Percentiles rank a stretch among this genome's conserved stretches.
These are phyloP conservation scores for Chamaecrista fasciculata DNA, from an alignment of 306 rosid species.

Conservation along the genomic window DNA sequence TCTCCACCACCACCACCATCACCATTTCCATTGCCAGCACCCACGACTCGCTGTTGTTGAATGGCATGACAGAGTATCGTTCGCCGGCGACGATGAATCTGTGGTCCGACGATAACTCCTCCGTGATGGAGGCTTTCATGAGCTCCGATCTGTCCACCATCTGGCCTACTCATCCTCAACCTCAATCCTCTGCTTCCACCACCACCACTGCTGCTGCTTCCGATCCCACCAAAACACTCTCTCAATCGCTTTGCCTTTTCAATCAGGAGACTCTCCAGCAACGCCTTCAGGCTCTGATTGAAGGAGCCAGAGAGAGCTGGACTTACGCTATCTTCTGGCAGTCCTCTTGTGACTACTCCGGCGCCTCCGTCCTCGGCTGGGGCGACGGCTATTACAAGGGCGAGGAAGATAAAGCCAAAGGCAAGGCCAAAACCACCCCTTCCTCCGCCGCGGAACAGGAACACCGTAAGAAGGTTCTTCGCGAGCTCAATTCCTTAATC, in stretches of 20 bases:
- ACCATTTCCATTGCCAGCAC: not conserved
- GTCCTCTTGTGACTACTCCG: slow-evolving; percentile 60
- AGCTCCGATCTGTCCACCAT: slow-evolving; percentile 71
- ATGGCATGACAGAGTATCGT: slow-evolving; percentile 55
- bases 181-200: slow-evolving; percentile 55
- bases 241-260: slow-evolving; percentile 37
- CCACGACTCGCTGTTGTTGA: not conserved
- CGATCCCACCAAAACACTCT: slow-evolving; percentile 26
- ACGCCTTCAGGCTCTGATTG: slow-evolving; percentile 79
- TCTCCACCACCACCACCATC: not conserved
- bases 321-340: slow-evolving; percentile 99
- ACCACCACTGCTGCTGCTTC: slow-evolving; percentile 31
- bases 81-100: slow-evolving; percentile 63
- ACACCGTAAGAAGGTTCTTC: slow-evolving; percentile 73
- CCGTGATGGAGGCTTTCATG: slow-evolving; percentile 88
- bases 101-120: slow-evolving; percentile 84
- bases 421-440: slow-evolving; percentile 29
- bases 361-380: slow-evolving; percentile 72
- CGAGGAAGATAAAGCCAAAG: slow-evolving; percentile 57
- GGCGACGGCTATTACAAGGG: slow-evolving; percentile 96
- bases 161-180: slow-evolving; percentile 46
- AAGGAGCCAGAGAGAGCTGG: slow-evolving; percentile 70
- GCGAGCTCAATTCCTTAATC: slow-evolving; percentile 80
- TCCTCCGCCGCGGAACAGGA: slow-evolving; percentile 66
- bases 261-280: slow-evolving; percentile 90